Evolutionary conservation across 148 eudicot species (phyloP).

Genomic region (Cornus kousa): DNA sequence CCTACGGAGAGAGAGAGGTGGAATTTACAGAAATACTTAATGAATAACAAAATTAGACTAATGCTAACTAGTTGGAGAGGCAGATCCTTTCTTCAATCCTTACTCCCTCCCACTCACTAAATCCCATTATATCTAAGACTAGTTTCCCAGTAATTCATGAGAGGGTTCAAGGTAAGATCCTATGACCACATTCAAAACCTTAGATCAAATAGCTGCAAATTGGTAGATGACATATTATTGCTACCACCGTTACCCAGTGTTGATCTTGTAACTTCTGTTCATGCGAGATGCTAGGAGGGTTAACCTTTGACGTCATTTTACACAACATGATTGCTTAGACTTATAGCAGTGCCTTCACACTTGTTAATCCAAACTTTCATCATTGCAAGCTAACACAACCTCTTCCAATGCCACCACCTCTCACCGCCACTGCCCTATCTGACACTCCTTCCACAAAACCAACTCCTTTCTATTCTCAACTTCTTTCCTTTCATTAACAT

Average conservation of each 20-base stretch:
- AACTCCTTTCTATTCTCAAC: neutral
- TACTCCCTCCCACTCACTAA: neutral
- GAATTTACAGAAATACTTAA: neutral
- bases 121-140: neutral
- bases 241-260: neutral
- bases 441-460: neutral
- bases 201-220: neutral
- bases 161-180: neutral
- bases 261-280: too few relatives aligned
- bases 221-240: neutral
- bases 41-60: neutral
- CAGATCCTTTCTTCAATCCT: neutral
- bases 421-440: neutral
- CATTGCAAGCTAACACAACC: neutral
- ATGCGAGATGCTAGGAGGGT: too few relatives aligned
- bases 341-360: too few relatives aligned
- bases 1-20: too few relatives aligned
- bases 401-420: neutral
- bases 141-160: neutral
- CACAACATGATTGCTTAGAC: too few relatives aligned
- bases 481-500: neutral
- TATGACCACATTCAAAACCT: constrained; percentile 1
- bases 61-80: neutral
- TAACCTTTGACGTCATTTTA: too few relatives aligned
- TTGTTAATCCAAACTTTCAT: too few relatives aligned